phyloP scores from a whole-genome alignment of 805 yeast species.

The Metschnikowia arizonensis region DNA sequence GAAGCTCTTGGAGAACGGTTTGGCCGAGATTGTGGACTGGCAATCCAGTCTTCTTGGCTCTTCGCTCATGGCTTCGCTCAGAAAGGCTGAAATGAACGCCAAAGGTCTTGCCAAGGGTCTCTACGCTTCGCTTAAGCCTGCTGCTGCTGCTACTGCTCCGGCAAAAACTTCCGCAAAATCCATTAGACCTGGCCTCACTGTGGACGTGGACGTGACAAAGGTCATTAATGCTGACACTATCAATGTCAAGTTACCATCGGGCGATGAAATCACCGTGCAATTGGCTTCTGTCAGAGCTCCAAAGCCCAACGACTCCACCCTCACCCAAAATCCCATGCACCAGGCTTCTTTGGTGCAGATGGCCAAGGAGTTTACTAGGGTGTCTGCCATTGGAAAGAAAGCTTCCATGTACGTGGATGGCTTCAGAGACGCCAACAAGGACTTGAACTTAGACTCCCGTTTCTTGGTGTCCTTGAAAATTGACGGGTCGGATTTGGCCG shows the following conservation, averaged over 20 bases:
- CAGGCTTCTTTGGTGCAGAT: constrained; percentile 53
- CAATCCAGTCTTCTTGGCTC: constrained; percentile 70
- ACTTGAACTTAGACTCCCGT: constrained; percentile 60
- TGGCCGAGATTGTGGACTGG: constrained; percentile 77
- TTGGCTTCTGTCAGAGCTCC: constrained; percentile 77
- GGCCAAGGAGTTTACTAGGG: constrained; percentile 74
- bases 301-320: constrained; percentile 52
- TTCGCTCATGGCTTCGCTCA: constrained; percentile 52
- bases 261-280: constrained; percentile 61
- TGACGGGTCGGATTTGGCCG: constrained; percentile 54
- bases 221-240: constrained; percentile 68
- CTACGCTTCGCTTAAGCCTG: constrained; percentile 27
- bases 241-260: constrained; percentile 47
- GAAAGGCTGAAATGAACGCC: constrained; percentile 65
- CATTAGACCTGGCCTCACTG: constrained; percentile 44
- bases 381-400: constrained; percentile 63
- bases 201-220: constrained; percentile 53
- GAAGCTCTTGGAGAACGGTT: constrained; percentile 61
- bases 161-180: constrained; percentile 13
- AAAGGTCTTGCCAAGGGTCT: constrained; percentile 53
- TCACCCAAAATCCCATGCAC: constrained; percentile 29
- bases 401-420: constrained; percentile 63
- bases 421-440: constrained; percentile 50
- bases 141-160: not conserved
- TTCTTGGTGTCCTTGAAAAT: constrained; percentile 57